A percentile compares a stretch with the other conserved stretches of the same genome.
These are phyloP conservation scores for Ceratocystiopsis brevicomis DNA, from an alignment of 2,329 filamentous ascomycete species.

Conservation along the genomic window DNA sequence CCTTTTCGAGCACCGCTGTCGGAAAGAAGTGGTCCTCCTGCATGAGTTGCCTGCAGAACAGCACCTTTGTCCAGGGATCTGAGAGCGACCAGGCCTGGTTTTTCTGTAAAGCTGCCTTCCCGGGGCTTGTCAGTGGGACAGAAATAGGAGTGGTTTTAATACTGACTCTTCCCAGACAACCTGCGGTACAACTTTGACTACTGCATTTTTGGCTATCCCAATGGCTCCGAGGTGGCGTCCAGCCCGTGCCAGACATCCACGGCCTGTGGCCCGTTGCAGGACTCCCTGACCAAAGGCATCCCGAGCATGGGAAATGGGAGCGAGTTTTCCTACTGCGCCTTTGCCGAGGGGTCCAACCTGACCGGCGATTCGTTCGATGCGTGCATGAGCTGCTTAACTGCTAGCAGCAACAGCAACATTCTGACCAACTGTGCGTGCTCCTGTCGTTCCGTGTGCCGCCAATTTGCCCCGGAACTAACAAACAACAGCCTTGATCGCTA, in stretches of 20 bases:
- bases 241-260: conserved; percentile 31
- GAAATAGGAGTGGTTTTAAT: too few relatives aligned
- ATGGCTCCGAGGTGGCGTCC: conserved; percentile 24
- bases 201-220: conserved; percentile 33
- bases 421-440: conserved; percentile 29
- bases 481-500: conserved; percentile 24
- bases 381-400: conserved; percentile 28
- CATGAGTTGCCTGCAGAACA: conserved; percentile 33
- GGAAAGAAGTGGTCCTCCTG: conserved; percentile 31
- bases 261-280: conserved; percentile 28
- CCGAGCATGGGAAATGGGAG: conserved; percentile 16
- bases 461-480: conserved; percentile 12
- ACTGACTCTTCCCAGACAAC: conserved; percentile 18
- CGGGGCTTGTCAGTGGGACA: too few relatives aligned
- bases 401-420: conserved; percentile 22
- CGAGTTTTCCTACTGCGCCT: conserved; percentile 28
- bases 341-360: conserved; percentile 19
- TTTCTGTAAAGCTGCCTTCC: too few relatives aligned
- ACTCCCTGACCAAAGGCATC: conserved; percentile 22
- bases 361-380: conserved; percentile 16
- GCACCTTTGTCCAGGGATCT: conserved; percentile 24
- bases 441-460: not conserved
- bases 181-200: conserved; percentile 31
- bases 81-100: conserved; percentile 39
- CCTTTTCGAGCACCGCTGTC: conserved; percentile 18